A percentile compares a stretch with the other conserved stretches of the same genome.
Conservation (phyloP, 495 filamentous ascomycete species). For the Xylaria telfairii region DNA sequence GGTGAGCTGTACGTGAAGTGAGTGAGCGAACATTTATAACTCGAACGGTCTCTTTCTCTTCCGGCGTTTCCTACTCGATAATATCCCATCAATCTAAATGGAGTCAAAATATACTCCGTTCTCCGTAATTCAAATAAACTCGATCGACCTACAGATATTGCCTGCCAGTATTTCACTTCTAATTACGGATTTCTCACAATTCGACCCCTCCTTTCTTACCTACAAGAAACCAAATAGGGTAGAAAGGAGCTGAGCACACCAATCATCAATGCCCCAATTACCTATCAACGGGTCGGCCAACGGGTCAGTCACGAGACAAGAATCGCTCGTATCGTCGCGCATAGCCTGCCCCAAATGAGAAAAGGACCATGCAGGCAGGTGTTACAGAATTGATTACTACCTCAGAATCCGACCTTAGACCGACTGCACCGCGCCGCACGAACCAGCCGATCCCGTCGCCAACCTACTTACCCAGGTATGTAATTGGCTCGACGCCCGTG, state of each 20-base stretch:
- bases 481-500: background rate
- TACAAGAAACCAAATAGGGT: background rate
- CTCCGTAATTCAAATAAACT: background rate
- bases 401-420: background rate
- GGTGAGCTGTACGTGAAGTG: background rate
- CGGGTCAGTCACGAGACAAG: background rate
- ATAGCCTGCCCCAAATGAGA: background rate
- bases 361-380: conserved; percentile 8
- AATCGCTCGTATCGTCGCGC: background rate
- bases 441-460: background rate
- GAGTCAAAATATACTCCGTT: background rate
- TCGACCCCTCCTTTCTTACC: background rate
- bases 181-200: background rate
- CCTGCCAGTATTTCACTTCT: background rate
- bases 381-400: background rate
- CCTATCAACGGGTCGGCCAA: no score
- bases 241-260: no score
- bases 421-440: background rate
- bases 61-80: background rate
- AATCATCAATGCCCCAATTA: no score
- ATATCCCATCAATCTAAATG: background rate
- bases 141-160: background rate
- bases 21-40: background rate
- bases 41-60: background rate
- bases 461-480: background rate